phyloP scores from a whole-genome alignment of 352 stramenopile genomes.

The Pythium myriotylum region DNA sequence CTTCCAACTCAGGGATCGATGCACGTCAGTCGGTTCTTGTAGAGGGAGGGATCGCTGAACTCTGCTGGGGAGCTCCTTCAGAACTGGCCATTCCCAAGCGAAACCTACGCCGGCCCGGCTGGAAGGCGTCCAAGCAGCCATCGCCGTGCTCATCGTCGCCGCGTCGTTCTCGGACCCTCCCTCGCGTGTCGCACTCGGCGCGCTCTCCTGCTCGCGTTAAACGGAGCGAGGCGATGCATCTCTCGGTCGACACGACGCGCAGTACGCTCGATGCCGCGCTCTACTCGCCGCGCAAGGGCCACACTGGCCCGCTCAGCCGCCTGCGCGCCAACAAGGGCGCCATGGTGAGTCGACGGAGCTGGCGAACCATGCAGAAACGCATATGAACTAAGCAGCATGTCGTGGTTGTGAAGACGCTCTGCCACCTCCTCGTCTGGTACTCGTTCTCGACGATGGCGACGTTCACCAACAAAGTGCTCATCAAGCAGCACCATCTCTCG shows the following conservation, averaged over 20 bases:
- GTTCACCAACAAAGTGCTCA: conserved; percentile 87
- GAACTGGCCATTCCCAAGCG: conserved; percentile 1
- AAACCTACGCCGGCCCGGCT: not conserved
- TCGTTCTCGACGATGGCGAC: conserved; percentile 79
- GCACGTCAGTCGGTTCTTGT: not conserved
- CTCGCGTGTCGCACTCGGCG: not conserved
- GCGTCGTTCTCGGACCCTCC: too few species aligned
- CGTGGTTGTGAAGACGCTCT: conserved; percentile 43
- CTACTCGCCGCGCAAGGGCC: conserved; percentile 35
- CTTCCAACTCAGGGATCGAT: not conserved
- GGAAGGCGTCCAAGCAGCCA: not conserved
- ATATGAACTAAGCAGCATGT: too few species aligned
- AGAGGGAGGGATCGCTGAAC: not conserved
- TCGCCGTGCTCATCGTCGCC: too few species aligned
- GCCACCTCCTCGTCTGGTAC: conserved; percentile 70
- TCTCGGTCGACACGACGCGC: conserved; percentile 24
- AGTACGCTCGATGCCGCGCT: conserved; percentile 24
- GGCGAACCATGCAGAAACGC: too few species aligned
- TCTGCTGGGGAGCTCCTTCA: conserved; percentile 1
- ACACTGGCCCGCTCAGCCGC: conserved; percentile 24
- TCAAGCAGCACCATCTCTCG: conserved; percentile 87
- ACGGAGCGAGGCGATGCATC: conserved; percentile 13
- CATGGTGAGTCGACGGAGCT: conserved; percentile 31
- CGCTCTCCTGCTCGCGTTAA: not conserved
- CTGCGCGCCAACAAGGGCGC: conserved; percentile 31